Evolutionary conservation across 371 early-diverging fungal species (phyloP).

Genomic region (Mortierella sp.): DNA sequence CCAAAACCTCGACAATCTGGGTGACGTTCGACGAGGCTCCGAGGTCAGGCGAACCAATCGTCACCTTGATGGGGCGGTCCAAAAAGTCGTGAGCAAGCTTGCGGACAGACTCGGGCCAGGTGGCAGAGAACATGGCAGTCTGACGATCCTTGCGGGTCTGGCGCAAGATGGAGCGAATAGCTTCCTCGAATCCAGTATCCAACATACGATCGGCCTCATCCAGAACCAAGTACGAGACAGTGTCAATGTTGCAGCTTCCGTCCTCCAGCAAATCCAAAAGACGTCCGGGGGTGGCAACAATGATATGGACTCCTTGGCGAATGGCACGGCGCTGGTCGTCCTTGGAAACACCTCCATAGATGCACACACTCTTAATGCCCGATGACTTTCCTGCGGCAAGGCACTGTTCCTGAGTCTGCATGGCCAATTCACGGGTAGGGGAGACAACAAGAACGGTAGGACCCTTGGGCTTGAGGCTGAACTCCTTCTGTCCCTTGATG

Average conservation of each 20-base stretch:
- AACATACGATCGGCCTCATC: conserved; percentile 98
- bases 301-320: conserved; percentile 80
- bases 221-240: conserved; percentile 87
- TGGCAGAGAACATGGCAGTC: conserved; percentile 91
- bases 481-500: conserved; percentile 66
- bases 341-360: conserved; percentile 85
- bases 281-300: conserved; percentile 97
- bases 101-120: conserved; percentile 84
- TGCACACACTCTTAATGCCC: conserved; percentile 82
- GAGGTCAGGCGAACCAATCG: conserved; percentile 94
- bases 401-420: conserved; percentile 88
- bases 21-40: conserved; percentile 92
- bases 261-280: conserved; percentile 93
- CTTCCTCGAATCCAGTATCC: conserved; percentile 93
- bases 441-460: conserved; percentile 88
- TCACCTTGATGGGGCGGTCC: conserved; percentile 89
- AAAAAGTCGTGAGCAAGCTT: conserved; percentile 90
- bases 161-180: conserved; percentile 85
- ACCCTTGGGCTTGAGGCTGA: conserved; percentile 62
- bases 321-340: conserved; percentile 72
- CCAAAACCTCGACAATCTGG: conserved; percentile 94
- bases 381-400: conserved; percentile 76
- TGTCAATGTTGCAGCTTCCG: conserved; percentile 74
- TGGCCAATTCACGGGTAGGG: conserved; percentile 96
- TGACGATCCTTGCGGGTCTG: conserved; percentile 76